Base-by-base conservation (phyloP, 164 flowering plant genomes). In the Berberis thunbergii region DNA sequence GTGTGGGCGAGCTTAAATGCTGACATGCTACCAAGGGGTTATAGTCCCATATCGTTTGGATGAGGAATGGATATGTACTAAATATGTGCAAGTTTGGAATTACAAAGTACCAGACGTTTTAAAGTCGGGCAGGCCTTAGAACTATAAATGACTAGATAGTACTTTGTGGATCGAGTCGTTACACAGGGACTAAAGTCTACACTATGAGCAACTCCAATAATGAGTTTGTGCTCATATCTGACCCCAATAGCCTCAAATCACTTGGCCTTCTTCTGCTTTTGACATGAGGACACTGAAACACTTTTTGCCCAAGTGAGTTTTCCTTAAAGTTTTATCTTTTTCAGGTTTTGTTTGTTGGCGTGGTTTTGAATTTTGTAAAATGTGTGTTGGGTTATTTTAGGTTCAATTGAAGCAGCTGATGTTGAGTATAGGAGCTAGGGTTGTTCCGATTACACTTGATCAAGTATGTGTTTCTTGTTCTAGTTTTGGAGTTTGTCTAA, bases 161-260 rank as follows among this genome's bases (percentile, higher is more conserved):
- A 26, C 26, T 26, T 26, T 26, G 26, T 26, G 26, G 26, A 26
- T 26, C 26, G 26, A 26, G 26, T 26, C 26, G 26, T 26, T 26
- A 26, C 26, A 26, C 77, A 5, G 96, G 98, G 53, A 88, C 98
- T 8, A 59, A 88, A 5, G 92, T 94, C 0, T 91, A 80, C 68
- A 86, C 98, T 0, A 95, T 94, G 45, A 82, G 98, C 73, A 94
- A 91, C 69, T 74, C 95, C 9, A 81, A 83, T 60, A 94, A 91
- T 63, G 98, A 91, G 76, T 90, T 94, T 73, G 98, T 91, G 45
- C 89, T 91, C 45, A 70, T 88, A 9, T 94, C 98, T 13, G 96
- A 94, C 70, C 87, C 96, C 41, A 73, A 72, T 48, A 89, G 80
- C 11, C 60, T 67, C 60, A 94, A 84, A 67, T 91, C 98, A 6